Evolutionary conservation across 176 grass and related monocot species (phyloP).

Genomic region (Leersia perrieri): DNA sequence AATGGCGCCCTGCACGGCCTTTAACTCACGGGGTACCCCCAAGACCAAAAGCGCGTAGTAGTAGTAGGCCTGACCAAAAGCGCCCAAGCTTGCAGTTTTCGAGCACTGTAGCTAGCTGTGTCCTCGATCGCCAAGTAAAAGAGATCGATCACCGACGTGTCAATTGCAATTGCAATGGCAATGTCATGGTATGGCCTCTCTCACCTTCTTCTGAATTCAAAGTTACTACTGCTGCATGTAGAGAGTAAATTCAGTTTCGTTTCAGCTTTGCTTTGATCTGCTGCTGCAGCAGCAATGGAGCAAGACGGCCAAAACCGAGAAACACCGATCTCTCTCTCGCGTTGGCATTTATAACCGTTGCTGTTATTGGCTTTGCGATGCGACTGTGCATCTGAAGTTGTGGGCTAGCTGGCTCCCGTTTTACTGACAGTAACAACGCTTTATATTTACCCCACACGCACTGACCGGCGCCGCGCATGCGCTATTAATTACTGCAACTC

Average conservation of each 20-base stretch:
- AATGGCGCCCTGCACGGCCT: slow-evolving; percentile 26
- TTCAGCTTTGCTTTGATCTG: not conserved
- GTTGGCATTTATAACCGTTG: not conserved
- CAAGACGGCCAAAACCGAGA: not conserved
- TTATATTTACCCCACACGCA: not conserved
- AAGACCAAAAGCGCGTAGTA: not conserved
- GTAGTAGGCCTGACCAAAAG: slow-evolving; percentile 3
- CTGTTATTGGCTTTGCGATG: not conserved
- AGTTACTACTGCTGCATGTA: not conserved
- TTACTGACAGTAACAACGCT: slow-evolving; percentile 11
- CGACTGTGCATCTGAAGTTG: not conserved
- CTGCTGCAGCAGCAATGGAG: not conserved
- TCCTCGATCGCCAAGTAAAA: not conserved
- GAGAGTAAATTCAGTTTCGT: not conserved
- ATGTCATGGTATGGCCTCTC: not conserved
- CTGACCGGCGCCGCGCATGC: slow-evolving; percentile 9
- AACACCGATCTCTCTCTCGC: not conserved
- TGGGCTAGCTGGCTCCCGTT: not conserved
- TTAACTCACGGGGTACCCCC: slow-evolving; percentile 2
- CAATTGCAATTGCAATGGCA: not conserved
- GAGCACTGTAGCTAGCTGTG: slow-evolving; percentile 42
- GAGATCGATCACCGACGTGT: slow-evolving; percentile 28
- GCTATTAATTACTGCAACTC: no score
- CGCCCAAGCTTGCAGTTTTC: slow-evolving; percentile 34
- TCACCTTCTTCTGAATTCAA: not conserved